phyloP scores from a whole-genome alignment of 163 green algal genomes.

The Scenedesmus sp. region DNA sequence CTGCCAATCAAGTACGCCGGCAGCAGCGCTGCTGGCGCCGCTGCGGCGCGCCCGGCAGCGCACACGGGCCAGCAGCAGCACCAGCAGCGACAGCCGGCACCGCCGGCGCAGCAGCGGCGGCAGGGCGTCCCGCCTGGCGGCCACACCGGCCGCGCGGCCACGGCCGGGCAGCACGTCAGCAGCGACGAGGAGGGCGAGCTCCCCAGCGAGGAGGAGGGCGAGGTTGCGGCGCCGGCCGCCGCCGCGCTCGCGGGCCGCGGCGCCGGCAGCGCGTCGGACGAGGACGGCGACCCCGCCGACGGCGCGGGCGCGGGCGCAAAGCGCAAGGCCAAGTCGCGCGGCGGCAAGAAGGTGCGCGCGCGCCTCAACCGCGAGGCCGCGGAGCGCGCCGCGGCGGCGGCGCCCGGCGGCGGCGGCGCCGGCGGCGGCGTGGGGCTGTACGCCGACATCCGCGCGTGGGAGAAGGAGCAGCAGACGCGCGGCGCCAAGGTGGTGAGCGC shows the following conservation, averaged over 20 bases:
- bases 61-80: too few relatives aligned
- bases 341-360: slow-evolving; percentile 23
- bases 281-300: background rate
- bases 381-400: slow-evolving; percentile 11
- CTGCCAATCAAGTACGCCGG: slow-evolving; percentile 20
- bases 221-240: background rate
- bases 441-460: slow-evolving; percentile 16
- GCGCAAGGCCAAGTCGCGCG: slow-evolving; percentile 14
- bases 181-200: slow-evolving; percentile 30
- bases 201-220: background rate
- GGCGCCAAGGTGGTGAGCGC: background rate
- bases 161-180: background rate
- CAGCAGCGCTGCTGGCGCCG: background rate
- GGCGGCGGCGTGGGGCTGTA: slow-evolving; percentile 4
- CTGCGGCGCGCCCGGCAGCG: too few relatives aligned
- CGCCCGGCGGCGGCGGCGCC: background rate
- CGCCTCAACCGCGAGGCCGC: background rate
- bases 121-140: background rate
- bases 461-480: slow-evolving; percentile 10
- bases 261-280: background rate
- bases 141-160: background rate
- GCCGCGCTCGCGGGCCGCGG: too few relatives aligned
- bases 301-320: background rate
- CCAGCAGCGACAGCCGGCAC: too few relatives aligned
- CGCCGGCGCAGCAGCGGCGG: too few relatives aligned